Base-by-base conservation (phyloP, 257 asterid species). In the Solanum bulbocastanum region DNA sequence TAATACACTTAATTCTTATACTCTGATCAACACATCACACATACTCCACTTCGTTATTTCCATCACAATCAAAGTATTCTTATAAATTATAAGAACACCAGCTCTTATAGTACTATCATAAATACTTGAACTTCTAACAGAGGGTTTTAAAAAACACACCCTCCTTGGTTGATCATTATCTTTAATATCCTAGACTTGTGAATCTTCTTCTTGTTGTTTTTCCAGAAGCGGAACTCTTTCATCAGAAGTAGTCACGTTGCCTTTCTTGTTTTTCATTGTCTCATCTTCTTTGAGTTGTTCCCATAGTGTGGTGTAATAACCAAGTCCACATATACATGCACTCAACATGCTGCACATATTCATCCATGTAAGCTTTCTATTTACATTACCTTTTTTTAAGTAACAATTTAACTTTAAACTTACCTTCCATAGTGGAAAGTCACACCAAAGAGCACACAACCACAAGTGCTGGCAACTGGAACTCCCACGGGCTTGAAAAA, bases 351-450 rank as follows among this genome's bases (percentile, higher is more conserved):
- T 95, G 89, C 89, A 87, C 74, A 83, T 83, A 20, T 82, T 82
- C 23, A 85, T n/a, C 60, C 79, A 73, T 35, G 5, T 73, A 73
- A 73, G 46, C 46, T 18, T 73, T 73, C 42, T 33, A 33, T 33
- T 16, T 71, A 81, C 25, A 25, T 32, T 5, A 11, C 2, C 5
- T 56, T 56, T 6, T 42, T 56, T 18, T 56, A 2, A 52, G 10
- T 16, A 16, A 56, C n/a, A 56, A 16, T 52, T 52, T 56, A 20
- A 56, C n/a, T 18, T 56, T 20, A 71, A 83, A 10, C 86, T 10
- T 56, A 30, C 98, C 98, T 95, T 88, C 98, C 98, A 62, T 90
- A 93, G 81, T 93, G 96, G 49, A 95, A 95, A 89, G 95, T 92
- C 82, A 92, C 94, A 5, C 93, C 90, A 89, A 95, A 95, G 71